Base-by-base conservation (phyloP, 2,329 filamentous ascomycete species). In the Teratosphaeria gauchensis region DNA sequence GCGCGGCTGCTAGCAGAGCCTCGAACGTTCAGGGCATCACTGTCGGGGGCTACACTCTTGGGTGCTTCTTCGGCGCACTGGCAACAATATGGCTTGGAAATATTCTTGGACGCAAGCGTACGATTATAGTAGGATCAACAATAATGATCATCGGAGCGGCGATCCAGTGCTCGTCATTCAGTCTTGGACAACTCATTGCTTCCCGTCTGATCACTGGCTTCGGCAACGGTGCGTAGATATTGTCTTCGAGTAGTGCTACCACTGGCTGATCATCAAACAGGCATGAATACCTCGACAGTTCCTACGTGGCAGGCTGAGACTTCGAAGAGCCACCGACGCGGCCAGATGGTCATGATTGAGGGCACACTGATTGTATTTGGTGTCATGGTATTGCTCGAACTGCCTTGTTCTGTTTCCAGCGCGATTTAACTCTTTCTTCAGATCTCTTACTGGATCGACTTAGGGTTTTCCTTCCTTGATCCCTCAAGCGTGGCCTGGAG, bases 321-420 rank as follows among this genome's bases (percentile, higher is more conserved):
- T 57, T 78, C 77, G 51, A 78, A 79, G 63, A 75, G 77, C 8
- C 78, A 82, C 61, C 73, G 74, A 51, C 74, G 79, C 59, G 79
- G 79, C 6, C 76, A 79, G 62, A 68, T 81, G 62, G 78, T 81
- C 64, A 81, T 81, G 77, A 74, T 81, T 14, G 78, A 81, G 68
- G 78, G 79, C 42, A 72, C 77, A 38, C 69, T 82, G 62, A 81
- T 80, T 66, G 33, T 52, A 12, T 55, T 42, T 30, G 57, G 57
- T 19, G 38, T 59, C 21, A 59, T 54, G 53, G 42, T 48, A 48
- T n/a, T 48, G 42, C 19, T n/a, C 71, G 79, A 57, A 12, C 12
- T 19, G 9, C 30, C 9, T 28, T 28, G 9, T 21, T 28, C 12
- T 48, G n/a, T 3, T 14, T 24, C 6, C n/a, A 30, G 16, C n/a